Evolutionary conservation across 208 protist genomes (phyloP).

Genomic region (Acanthamoeba castellanii): DNA sequence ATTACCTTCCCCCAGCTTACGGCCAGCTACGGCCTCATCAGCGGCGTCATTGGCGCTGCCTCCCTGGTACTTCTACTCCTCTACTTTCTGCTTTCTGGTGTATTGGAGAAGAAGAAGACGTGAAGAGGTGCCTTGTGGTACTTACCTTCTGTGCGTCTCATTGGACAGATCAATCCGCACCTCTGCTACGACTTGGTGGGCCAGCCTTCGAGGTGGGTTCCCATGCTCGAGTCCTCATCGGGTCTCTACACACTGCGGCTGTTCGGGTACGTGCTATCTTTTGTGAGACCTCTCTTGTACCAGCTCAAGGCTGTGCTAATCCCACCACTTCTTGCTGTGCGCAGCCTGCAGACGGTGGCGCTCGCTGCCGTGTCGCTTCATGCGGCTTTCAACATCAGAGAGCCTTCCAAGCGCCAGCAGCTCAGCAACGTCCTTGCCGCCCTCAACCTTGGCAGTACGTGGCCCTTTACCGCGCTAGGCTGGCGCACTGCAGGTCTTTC

Average conservation of each 20-base stretch:
- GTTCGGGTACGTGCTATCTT: background rate
- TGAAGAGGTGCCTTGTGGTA: too few relatives aligned
- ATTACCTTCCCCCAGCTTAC: slow-evolving; percentile 56
- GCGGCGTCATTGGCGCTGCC: background rate
- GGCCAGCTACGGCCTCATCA: slow-evolving; percentile 33
- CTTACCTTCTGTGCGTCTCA: background rate
- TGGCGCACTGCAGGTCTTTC: too few relatives aligned
- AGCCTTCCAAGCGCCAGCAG: slow-evolving; percentile 53
- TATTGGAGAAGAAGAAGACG: too few relatives aligned
- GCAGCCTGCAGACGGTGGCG: slow-evolving; percentile 19
- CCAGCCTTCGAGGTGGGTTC: slow-evolving; percentile 41
- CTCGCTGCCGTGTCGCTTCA: background rate
- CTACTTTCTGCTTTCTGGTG: background rate
- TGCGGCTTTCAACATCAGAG: background rate
- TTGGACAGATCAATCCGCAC: slow-evolving; percentile 26
- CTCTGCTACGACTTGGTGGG: slow-evolving; percentile 32
- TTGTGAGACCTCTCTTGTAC: background rate
- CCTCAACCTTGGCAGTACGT: slow-evolving; percentile 29
- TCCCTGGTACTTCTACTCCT: background rate
- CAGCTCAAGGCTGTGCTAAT: background rate
- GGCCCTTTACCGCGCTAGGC: background rate
- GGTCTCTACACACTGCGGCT: slow-evolving; percentile 48
- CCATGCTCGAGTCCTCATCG: slow-evolving; percentile 30
- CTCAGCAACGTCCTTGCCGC: slow-evolving; percentile 32
- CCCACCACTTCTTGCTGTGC: background rate